phyloP scores from a whole-genome alignment of 192 early-diverging fungal genomes.

The Linnemannia hyalina region DNA sequence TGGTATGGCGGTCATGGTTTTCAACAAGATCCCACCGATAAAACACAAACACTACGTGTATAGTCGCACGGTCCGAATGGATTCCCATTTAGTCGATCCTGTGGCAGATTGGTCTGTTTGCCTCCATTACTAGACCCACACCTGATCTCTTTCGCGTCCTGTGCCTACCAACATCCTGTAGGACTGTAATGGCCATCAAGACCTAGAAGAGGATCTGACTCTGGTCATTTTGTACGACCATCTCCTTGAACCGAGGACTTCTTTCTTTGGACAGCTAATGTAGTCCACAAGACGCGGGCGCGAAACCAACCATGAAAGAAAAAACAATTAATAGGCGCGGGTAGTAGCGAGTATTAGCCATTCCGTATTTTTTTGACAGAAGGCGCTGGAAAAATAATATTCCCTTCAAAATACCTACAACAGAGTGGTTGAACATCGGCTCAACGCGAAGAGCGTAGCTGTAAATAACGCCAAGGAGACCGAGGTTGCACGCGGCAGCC shows the following conservation, averaged over 20 bases:
- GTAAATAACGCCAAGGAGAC: conserved; percentile 51
- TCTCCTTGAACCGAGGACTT: conserved; percentile 13
- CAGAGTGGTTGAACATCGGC: conserved; percentile 41
- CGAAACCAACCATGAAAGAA: conserved; percentile 11
- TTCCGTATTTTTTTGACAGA: no score
- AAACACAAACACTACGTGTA: no score
- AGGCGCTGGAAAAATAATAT: no score
- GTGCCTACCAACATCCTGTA: no score
- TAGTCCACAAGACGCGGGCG: conserved; percentile 9
- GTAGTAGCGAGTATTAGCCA: no score
- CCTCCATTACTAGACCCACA: conserved; percentile 49
- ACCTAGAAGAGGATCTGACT: conserved; percentile 50
- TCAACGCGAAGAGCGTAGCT: conserved; percentile 38
- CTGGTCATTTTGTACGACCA: conserved; percentile 17
- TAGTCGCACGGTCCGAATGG: background rate
- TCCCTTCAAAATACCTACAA: no score
- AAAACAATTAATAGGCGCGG: no score
- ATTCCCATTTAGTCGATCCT: background rate
- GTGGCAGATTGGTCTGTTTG: conserved; percentile 10
- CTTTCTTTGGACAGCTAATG: background rate
- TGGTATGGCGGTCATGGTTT: background rate
- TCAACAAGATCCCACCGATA: background rate
- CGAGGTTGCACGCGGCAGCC: conserved; percentile 38
- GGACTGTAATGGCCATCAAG: no score
- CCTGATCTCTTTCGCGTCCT: conserved; percentile 9